phyloP scores from a whole-genome alignment of 441 rosid genomes.

The Codiaeum variegatum region DNA sequence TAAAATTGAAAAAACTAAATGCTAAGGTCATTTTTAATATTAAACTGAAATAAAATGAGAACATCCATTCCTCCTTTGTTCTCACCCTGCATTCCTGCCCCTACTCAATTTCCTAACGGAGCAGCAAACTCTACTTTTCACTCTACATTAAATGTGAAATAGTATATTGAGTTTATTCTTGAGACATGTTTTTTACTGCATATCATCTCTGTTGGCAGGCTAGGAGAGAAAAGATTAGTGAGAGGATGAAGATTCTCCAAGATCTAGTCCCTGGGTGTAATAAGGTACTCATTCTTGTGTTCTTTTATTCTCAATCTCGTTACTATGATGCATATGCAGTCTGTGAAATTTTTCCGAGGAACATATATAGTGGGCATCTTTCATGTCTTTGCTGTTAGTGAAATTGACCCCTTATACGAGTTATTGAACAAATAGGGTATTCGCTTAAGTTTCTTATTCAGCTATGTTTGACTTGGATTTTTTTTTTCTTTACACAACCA shows the following conservation, averaged over 20 bases:
- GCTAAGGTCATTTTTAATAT: too few species aligned
- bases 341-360: not conserved
- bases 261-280: slow-evolving; percentile 86
- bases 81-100: not conserved
- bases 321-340: not conserved
- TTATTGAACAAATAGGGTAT: not conserved
- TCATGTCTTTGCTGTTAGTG: not conserved
- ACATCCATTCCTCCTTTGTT: not conserved
- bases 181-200: slow-evolving; percentile 53
- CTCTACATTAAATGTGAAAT: not conserved
- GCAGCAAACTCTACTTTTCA: not conserved
- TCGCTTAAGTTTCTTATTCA: not conserved
- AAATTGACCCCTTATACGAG: slow-evolving; percentile 10
- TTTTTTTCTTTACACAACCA: slow-evolving; percentile 17
- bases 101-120: not conserved
- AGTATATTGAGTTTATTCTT: not conserved
- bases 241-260: slow-evolving; percentile 85
- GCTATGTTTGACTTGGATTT: not conserved
- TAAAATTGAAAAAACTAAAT: too few species aligned
- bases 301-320: slow-evolving; percentile 2
- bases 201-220: slow-evolving; percentile 78
- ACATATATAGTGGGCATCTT: slow-evolving; percentile 25
- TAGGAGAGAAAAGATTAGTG: slow-evolving; percentile 84
- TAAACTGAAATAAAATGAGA: not conserved
- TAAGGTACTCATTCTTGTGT: slow-evolving; percentile 44